Evolutionary conservation across 2,329 filamentous ascomycete genomes (phyloP).

Genomic region (Botryosphaeria dothidea): DNA sequence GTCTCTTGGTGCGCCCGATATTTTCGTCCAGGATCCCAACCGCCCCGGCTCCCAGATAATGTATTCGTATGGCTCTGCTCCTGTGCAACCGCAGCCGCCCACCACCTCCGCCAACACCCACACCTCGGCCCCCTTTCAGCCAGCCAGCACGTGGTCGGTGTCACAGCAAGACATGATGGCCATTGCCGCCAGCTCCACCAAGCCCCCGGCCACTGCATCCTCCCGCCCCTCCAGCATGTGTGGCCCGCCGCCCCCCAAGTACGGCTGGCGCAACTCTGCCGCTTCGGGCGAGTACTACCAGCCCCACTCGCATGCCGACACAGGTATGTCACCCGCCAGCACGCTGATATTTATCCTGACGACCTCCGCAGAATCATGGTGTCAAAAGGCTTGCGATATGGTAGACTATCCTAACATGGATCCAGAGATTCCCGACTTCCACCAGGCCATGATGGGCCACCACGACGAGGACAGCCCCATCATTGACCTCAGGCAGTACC

Average conservation of each 20-base stretch:
- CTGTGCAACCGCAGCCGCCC: constrained; percentile 25
- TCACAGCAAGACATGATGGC: constrained; percentile 22
- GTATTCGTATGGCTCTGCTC: constrained; percentile 35
- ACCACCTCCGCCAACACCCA: neutral
- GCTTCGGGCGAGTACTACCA: constrained; percentile 35
- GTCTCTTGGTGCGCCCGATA: constrained; percentile 37
- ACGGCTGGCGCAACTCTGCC: constrained; percentile 23
- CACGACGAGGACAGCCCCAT: constrained; percentile 44
- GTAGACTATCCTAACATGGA: constrained; percentile 41
- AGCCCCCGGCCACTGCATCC: neutral
- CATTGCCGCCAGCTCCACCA: neutral
- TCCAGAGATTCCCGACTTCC: constrained; percentile 39
- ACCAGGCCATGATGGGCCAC: constrained; percentile 36
- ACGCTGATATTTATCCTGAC: constrained; percentile 25
- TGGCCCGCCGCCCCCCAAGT: neutral
- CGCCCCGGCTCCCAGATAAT: constrained; percentile 36
- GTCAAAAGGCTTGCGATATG: constrained; percentile 32
- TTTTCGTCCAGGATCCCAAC: constrained; percentile 32
- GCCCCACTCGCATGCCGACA: constrained; percentile 34
- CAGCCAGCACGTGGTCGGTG: constrained; percentile 23
- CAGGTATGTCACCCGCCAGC: constrained; percentile 31
- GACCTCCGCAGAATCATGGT: constrained; percentile 36
- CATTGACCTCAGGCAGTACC: constrained; percentile 42
- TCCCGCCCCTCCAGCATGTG: constrained; percentile 16
- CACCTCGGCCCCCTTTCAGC: constrained; percentile 26